These are phyloP conservation scores for Talaromyces stipitatus DNA, from an alignment of 495 filamentous ascomycete genomes.

Conservation along the genomic window DNA sequence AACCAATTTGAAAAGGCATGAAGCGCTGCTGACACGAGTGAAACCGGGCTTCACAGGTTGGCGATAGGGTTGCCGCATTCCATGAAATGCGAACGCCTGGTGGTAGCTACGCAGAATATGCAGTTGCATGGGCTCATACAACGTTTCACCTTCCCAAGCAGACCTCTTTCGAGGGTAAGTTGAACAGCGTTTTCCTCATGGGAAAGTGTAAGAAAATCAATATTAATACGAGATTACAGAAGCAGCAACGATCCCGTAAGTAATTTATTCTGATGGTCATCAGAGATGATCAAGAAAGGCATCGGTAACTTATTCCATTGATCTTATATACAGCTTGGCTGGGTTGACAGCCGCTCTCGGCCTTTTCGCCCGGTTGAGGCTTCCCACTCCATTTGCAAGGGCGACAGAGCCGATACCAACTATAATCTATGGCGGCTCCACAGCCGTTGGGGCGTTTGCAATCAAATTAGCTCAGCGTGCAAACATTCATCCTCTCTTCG, in stretches of 20 bases:
- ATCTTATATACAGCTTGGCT: constrained; percentile 55
- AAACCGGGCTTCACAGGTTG: constrained; percentile 17
- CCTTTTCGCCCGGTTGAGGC: constrained; percentile 4
- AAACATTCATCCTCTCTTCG: constrained; percentile 50
- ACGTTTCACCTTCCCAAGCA: constrained; percentile 62
- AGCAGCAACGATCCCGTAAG: constrained; percentile 49
- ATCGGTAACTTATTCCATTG: not conserved
- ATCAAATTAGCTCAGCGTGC: constrained; percentile 22
- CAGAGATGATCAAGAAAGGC: not conserved
- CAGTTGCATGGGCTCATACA: constrained; percentile 52
- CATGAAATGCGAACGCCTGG: constrained; percentile 49
- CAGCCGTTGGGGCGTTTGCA: constrained; percentile 60
- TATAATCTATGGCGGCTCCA: constrained; percentile 60
- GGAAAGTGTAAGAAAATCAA: not conserved
- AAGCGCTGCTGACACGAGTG: not conserved
- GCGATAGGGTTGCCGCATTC: constrained; percentile 67
- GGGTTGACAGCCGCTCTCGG: constrained; percentile 66
- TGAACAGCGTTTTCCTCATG: not conserved
- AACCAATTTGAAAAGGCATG: not conserved
- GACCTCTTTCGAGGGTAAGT: constrained; percentile 50
- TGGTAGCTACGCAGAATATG: constrained; percentile 66
- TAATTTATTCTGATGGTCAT: not conserved
- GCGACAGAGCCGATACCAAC: constrained; percentile 39
- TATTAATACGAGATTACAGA: constrained; percentile 21
- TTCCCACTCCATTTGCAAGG: constrained; percentile 40